phyloP scores from a whole-genome alignment of 225 moss, liverwort and hornwort species.

The Pseudoscleropodium purum region DNA sequence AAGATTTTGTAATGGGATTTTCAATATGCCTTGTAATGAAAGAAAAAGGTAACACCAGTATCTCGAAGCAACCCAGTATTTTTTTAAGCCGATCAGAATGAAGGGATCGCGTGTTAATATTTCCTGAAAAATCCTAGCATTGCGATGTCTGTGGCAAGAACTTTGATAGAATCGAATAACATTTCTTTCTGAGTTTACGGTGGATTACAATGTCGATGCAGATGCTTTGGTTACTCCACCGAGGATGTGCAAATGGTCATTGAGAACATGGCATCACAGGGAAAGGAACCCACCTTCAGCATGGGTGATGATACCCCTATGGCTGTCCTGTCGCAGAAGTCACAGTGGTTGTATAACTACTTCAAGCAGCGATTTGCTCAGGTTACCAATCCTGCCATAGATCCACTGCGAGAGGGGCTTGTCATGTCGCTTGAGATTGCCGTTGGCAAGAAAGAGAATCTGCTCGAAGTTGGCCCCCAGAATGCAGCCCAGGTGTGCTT shows the following conservation, averaged over 20 bases:
- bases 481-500: constrained; percentile 64
- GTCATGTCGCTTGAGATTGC: constrained; percentile 92
- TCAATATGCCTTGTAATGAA: background rate
- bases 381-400: constrained; percentile 88
- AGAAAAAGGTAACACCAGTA: too few relatives aligned
- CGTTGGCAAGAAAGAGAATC: constrained; percentile 71
- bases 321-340: constrained; percentile 59
- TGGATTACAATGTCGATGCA: constrained; percentile 9
- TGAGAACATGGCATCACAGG: constrained; percentile 89
- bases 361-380: constrained; percentile 97
- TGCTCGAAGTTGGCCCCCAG: constrained; percentile 60
- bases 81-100: background rate
- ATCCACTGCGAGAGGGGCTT: constrained; percentile 76
- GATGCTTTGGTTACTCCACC: constrained; percentile 77
- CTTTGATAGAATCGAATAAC: background rate
- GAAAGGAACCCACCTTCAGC: constrained; percentile 85
- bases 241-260: constrained; percentile 98
- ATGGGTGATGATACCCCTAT: constrained; percentile 90
- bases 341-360: constrained; percentile 85
- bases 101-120: background rate
- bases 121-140: background rate
- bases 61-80: background rate
- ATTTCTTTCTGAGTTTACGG: background rate
- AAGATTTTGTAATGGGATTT: background rate
- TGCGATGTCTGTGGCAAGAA: background rate